A percentile compares a stretch with the other conserved stretches of the same genome.
These are phyloP conservation scores for Penicillium sp. DNA, from an alignment of 2,329 filamentous ascomycete genomes.

Conservation along the genomic window DNA sequence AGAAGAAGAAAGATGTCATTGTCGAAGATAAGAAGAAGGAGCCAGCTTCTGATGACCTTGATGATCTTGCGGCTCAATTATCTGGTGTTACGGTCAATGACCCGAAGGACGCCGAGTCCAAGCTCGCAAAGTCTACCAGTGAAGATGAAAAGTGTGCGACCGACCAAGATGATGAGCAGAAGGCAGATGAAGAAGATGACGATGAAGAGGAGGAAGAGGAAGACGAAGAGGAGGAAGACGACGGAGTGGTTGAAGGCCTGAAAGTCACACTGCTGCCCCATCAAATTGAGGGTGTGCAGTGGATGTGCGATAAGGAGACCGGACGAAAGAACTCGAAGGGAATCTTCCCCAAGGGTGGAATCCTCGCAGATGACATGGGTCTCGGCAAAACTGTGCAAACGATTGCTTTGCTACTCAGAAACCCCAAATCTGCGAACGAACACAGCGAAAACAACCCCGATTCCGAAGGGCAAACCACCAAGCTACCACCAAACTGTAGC, in stretches of 20 bases:
- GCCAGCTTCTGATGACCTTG: slow-evolving; percentile 35
- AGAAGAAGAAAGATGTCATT: slow-evolving; percentile 9
- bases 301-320: slow-evolving; percentile 93
- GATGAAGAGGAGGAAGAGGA: slow-evolving; percentile 44
- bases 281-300: slow-evolving; percentile 88
- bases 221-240: slow-evolving; percentile 57
- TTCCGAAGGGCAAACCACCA: slow-evolving; percentile 54
- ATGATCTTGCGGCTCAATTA: slow-evolving; percentile 47
- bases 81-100: slow-evolving; percentile 44
- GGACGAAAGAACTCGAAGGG: slow-evolving; percentile 79
- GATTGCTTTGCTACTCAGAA: slow-evolving; percentile 81
- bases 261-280: slow-evolving; percentile 88
- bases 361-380: slow-evolving; percentile 94
- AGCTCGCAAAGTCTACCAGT: slow-evolving; percentile 47
- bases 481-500: slow-evolving; percentile 67
- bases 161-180: slow-evolving; percentile 40
- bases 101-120: slow-evolving; percentile 24
- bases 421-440: slow-evolving; percentile 66
- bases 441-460: slow-evolving; percentile 35
- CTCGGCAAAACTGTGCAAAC: slow-evolving; percentile 95
- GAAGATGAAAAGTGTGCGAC: slow-evolving; percentile 49
- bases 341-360: slow-evolving; percentile 83
- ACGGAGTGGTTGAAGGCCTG: slow-evolving; percentile 73
- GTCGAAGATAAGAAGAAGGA: slow-evolving; percentile 15
- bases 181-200: slow-evolving; percentile 34